These are phyloP conservation scores for Leccinum subrobustum DNA, from an alignment of 1,284 basidiomycete genomes.

Conservation along the genomic window DNA sequence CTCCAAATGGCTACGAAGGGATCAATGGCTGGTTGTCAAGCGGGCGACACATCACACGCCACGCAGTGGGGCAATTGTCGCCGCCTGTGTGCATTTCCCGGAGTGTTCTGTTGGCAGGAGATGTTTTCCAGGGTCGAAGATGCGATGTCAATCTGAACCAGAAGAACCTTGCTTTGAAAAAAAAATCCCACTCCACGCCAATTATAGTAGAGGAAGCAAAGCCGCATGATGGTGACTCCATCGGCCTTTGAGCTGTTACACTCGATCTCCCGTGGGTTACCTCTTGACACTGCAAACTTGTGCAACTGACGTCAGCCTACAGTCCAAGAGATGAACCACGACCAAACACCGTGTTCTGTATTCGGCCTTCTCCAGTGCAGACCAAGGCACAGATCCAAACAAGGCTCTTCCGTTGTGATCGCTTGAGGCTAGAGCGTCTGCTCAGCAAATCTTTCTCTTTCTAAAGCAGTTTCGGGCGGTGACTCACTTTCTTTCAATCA, in stretches of 20 bases:
- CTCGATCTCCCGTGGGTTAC: not conserved
- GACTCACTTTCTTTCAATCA: not conserved
- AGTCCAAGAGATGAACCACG: not conserved
- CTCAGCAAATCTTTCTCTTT: not conserved
- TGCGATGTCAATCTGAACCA: not conserved
- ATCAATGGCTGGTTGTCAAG: not conserved
- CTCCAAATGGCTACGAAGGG: not conserved
- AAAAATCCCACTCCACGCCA: not conserved
- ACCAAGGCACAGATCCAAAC: not conserved
- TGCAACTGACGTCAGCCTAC: not conserved
- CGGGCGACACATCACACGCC: not conserved
- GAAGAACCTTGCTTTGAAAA: not conserved
- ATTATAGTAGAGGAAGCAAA: not conserved
- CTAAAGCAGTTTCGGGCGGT: not conserved
- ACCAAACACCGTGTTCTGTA: not conserved
- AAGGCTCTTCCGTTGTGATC: not conserved
- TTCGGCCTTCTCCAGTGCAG: not conserved
- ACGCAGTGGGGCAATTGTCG: not conserved
- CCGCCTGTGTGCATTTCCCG: not conserved
- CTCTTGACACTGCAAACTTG: not conserved
- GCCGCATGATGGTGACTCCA: not conserved
- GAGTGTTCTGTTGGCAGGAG: not conserved
- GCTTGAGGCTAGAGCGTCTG: not conserved
- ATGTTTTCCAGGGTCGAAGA: not conserved
- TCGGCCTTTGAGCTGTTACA: constrained; percentile 3